Conservation (phyloP, 1,139 yeast genomes). For the Zygoascus sp. region DNA sequence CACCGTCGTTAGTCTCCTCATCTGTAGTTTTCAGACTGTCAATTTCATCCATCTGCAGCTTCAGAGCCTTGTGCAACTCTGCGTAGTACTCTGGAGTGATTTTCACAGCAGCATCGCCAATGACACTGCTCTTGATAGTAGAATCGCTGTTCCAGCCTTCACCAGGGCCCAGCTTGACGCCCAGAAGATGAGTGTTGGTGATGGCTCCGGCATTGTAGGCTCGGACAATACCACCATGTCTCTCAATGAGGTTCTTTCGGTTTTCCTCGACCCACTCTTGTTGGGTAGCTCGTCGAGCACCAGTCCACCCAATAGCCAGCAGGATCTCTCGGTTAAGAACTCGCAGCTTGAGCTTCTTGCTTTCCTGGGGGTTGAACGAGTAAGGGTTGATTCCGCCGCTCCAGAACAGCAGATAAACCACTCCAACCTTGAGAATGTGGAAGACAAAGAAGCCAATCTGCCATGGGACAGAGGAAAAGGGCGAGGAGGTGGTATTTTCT, state of each 20-base stretch:
- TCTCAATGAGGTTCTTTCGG: conserved; percentile 59
- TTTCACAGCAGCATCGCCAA: conserved; percentile 17
- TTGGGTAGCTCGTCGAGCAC: conserved; percentile 66
- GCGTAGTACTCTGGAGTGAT: conserved; percentile 27
- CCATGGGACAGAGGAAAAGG: conserved; percentile 45
- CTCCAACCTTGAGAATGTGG: conserved; percentile 58
- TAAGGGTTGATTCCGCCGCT: conserved; percentile 77
- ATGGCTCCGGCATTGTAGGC: conserved; percentile 76
- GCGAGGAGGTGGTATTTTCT: conserved; percentile 22
- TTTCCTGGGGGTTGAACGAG: conserved; percentile 44
- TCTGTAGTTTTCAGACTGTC: conserved; percentile 6
- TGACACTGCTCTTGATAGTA: conserved; percentile 21
- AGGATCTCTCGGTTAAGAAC: conserved; percentile 53
- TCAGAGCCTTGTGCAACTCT: conserved; percentile 24
- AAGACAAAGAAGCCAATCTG: conserved; percentile 67
- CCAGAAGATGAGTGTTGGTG: conserved; percentile 52
- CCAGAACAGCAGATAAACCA: conserved; percentile 57
- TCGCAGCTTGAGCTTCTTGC: conserved; percentile 25
- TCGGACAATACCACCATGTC: conserved; percentile 70
- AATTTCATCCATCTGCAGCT: conserved; percentile 20
- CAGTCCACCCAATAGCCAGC: conserved; percentile 83
- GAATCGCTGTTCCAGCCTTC: conserved; percentile 72
- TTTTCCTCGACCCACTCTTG: conserved; percentile 70
- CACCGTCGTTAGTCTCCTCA: conserved; percentile 10
- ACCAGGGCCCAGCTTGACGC: conserved; percentile 59